Evolutionary conservation across 2,329 filamentous ascomycete genomes (phyloP).

Genomic region (Diaporthe ilicicola): DNA sequence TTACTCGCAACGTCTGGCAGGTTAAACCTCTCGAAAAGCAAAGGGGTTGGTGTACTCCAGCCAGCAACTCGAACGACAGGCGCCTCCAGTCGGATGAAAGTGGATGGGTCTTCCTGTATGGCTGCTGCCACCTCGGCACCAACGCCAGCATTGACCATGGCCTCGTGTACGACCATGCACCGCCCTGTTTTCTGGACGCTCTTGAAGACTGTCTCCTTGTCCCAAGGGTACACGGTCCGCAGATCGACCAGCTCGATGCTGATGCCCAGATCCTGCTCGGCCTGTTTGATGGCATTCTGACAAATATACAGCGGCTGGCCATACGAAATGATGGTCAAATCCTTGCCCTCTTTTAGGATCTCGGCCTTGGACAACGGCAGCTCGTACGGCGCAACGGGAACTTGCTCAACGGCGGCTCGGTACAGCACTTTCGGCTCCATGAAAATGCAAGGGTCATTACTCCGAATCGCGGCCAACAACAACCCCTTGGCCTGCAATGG

Average conservation of each 20-base stretch:
- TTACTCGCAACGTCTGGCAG: constrained; percentile 87
- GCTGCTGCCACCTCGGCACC: constrained; percentile 90
- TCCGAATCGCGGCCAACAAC: constrained; percentile 76
- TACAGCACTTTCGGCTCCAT: constrained; percentile 96
- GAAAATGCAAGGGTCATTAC: constrained; percentile 89
- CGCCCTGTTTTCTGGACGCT: constrained; percentile 89
- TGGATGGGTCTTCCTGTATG: constrained; percentile 79
- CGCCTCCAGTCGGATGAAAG: constrained; percentile 84
- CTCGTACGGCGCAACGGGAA: constrained; percentile 82
- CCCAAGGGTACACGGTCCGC: constrained; percentile 91
- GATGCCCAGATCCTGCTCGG: constrained; percentile 78
- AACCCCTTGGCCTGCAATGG: constrained; percentile 90
- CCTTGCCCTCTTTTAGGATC: constrained; percentile 79
- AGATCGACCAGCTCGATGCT: constrained; percentile 88
- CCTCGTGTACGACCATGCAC: constrained; percentile 89
- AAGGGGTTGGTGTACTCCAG: constrained; percentile 85
- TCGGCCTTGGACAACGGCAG: constrained; percentile 88
- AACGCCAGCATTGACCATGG: constrained; percentile 89
- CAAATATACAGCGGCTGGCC: constrained; percentile 90
- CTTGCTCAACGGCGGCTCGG: constrained; percentile 89
- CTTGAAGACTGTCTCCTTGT: constrained; percentile 78
- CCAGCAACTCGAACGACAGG: constrained; percentile 86
- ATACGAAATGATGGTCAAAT: constrained; percentile 87
- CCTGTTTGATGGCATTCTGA: constrained; percentile 76
- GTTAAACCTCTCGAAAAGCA: constrained; percentile 83